phyloP scores from a whole-genome alignment of 495 filamentous ascomycete species.

The Penicillium waksmanii region DNA sequence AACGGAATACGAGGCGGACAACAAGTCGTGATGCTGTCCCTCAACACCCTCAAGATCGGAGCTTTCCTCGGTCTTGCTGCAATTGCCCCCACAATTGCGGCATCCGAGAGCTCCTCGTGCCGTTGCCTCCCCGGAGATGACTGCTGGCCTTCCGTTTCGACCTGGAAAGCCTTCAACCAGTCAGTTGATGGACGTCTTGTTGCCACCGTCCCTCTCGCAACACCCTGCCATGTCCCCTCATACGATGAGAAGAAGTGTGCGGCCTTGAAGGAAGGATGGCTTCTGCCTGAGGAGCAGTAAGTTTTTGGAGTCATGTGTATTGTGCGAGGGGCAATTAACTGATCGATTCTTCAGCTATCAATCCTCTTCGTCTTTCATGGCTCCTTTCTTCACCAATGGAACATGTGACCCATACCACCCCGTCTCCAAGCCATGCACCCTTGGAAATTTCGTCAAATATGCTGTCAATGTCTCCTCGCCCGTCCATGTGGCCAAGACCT shows the following conservation, averaged over 20 bases:
- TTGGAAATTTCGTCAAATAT: conserved; percentile 60
- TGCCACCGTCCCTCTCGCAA: conserved; percentile 39
- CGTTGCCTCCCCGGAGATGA: conserved; percentile 30
- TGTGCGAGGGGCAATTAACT: neutral
- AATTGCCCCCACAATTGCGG: neutral
- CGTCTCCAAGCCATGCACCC: conserved; percentile 46
- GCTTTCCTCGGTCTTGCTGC: neutral
- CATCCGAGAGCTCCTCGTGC: conserved; percentile 8
- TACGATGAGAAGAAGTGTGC: conserved; percentile 32
- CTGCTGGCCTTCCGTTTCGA: conserved; percentile 43
- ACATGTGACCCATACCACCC: conserved; percentile 46
- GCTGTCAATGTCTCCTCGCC: conserved; percentile 34
- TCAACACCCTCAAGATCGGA: conserved; percentile 5
- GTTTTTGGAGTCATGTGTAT: conserved; percentile 2
- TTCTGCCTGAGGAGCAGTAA: conserved; percentile 28
- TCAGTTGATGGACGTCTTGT: conserved; percentile 43
- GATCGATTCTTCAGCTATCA: conserved; percentile 12
- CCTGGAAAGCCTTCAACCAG: conserved; percentile 42
- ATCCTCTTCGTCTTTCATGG: conserved; percentile 36
- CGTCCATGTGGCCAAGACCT: conserved; percentile 26
- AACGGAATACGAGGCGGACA: conserved; percentile 2
- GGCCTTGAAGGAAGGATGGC: conserved; percentile 25
- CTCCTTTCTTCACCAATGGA: conserved; percentile 35
- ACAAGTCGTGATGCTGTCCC: conserved; percentile 2
- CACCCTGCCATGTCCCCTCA: conserved; percentile 43